Conservation (phyloP, 2,329 filamentous ascomycete species). For the Trichoderma koningiopsis region DNA sequence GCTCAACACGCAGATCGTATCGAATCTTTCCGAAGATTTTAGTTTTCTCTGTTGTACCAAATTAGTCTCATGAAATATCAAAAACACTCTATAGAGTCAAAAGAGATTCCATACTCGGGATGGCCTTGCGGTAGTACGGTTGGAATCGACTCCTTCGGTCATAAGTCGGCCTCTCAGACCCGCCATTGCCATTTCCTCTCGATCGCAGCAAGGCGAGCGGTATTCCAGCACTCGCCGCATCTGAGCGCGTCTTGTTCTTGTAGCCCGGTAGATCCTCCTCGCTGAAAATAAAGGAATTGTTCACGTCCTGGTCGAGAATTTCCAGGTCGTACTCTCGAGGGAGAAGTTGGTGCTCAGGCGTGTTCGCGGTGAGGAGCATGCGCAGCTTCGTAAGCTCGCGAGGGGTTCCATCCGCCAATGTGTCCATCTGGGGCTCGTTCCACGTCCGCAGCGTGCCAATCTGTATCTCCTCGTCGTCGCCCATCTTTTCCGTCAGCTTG, state of each 20-base stretch:
- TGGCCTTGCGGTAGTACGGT: constrained; percentile 69
- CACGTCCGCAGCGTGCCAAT: constrained; percentile 73
- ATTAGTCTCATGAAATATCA: constrained; percentile 34
- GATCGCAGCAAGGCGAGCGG: constrained; percentile 56
- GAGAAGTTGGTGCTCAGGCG: constrained; percentile 70
- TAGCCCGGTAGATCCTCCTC: constrained; percentile 80
- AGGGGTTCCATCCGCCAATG: constrained; percentile 47
- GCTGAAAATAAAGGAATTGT: constrained; percentile 89
- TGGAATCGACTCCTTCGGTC: constrained; percentile 50
- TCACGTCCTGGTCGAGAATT: constrained; percentile 62
- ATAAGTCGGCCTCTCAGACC: constrained; percentile 46
- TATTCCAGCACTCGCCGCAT: constrained; percentile 60
- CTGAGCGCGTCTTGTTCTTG: constrained; percentile 56
- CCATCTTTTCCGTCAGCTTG: constrained; percentile 56
- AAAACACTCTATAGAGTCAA: no score
- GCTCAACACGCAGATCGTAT: constrained; percentile 75
- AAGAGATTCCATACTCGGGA: constrained; percentile 63
- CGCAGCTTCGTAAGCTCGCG: constrained; percentile 45
- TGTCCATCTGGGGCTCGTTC: constrained; percentile 56
- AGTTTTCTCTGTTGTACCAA: constrained; percentile 68
- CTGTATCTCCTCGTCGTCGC: constrained; percentile 79
- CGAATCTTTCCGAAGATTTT: constrained; percentile 70
- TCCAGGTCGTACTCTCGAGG: constrained; percentile 87
- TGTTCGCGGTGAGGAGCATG: constrained; percentile 68
- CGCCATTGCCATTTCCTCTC: constrained; percentile 19